A percentile compares a stretch with the other conserved stretches of the same genome.
Conservation (phyloP, 805 yeast genomes). For the Kodamaea jinghongensis region DNA sequence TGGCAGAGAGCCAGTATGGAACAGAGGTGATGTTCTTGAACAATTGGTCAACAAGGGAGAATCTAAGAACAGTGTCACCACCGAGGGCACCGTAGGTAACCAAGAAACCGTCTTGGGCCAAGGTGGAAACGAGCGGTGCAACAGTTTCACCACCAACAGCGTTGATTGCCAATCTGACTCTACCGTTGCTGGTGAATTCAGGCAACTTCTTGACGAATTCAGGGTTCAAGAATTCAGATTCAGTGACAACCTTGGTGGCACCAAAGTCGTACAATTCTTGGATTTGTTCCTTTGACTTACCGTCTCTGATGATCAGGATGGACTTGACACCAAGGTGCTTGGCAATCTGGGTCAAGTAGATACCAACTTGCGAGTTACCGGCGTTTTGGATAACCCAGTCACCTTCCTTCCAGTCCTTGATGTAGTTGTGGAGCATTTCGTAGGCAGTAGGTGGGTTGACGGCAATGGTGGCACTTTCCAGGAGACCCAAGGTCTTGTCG, state of each 20-base stretch:
- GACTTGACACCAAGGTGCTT: slow-evolving; percentile 22
- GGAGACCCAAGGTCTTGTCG: slow-evolving; percentile 6
- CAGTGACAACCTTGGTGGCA: slow-evolving; percentile 21
- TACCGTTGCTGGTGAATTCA: slow-evolving; percentile 15
- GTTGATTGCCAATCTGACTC: slow-evolving; percentile 30
- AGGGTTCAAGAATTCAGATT: slow-evolving; percentile 21
- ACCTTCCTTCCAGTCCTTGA: slow-evolving; percentile 20
- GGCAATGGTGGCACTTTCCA: slow-evolving; percentile 20
- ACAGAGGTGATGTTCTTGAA: slow-evolving; percentile 29
- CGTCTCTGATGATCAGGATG: slow-evolving; percentile 27
- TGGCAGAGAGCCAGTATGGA: slow-evolving; percentile 34
- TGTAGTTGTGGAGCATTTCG: slow-evolving; percentile 18
- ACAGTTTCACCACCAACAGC: slow-evolving; percentile 30
- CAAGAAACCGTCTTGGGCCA: slow-evolving; percentile 26
- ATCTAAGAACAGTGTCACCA: slow-evolving; percentile 18
- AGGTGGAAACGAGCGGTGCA: slow-evolving; percentile 21
- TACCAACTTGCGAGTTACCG: slow-evolving; percentile 34
- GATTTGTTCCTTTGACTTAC: slow-evolving; percentile 25
- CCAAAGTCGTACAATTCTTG: slow-evolving; percentile 25
- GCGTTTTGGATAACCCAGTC: slow-evolving; percentile 36
- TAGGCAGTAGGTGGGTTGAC: slow-evolving; percentile 23
- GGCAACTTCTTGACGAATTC: slow-evolving; percentile 18
- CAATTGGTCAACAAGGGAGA: slow-evolving; percentile 25
- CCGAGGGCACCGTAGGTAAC: slow-evolving; percentile 27
- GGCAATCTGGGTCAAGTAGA: slow-evolving; percentile 30